Evolutionary conservation across 1,284 basidiomycete species (phyloP).

Genomic region (Bondarzewia mesenterica): DNA sequence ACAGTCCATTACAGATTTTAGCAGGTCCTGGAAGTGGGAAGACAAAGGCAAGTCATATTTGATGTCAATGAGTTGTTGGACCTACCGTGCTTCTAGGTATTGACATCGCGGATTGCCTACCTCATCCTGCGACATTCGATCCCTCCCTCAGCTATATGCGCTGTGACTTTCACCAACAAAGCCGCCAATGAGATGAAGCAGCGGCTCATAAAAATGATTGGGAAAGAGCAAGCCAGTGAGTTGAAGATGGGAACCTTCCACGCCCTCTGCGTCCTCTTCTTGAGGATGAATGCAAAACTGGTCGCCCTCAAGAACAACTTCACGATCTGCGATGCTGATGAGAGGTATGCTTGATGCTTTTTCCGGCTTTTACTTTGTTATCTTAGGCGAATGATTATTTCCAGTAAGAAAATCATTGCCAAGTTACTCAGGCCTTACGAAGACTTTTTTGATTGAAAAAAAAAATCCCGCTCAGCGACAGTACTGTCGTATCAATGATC

Average conservation of each 20-base stretch:
- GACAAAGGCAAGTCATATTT: slow-evolving; percentile 33
- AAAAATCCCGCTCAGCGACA: slow-evolving; percentile 54
- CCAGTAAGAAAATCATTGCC: slow-evolving; percentile 58
- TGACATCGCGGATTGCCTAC: slow-evolving; percentile 76
- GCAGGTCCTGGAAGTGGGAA: slow-evolving; percentile 82
- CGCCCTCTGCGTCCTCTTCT: slow-evolving; percentile 65
- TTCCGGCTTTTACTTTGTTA: slow-evolving; percentile 2
- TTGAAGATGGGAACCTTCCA: slow-evolving; percentile 83
- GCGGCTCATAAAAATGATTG: slow-evolving; percentile 67
- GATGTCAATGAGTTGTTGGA: not conserved
- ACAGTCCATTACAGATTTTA: slow-evolving; percentile 69
- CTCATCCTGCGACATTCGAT: slow-evolving; percentile 55
- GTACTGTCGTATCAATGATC: slow-evolving; percentile 54
- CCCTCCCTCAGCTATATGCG: slow-evolving; percentile 59
- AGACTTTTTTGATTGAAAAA: slow-evolving; percentile 36
- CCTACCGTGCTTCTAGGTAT: slow-evolving; percentile 41
- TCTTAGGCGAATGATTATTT: slow-evolving; percentile 10
- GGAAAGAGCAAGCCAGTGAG: slow-evolving; percentile 47
- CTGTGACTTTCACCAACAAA: slow-evolving; percentile 85
- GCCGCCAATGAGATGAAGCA: slow-evolving; percentile 86
- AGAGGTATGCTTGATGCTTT: slow-evolving; percentile 47
- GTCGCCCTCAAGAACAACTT: slow-evolving; percentile 72
- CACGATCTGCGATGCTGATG: slow-evolving; percentile 77
- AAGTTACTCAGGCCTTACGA: slow-evolving; percentile 52
- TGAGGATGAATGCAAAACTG: slow-evolving; percentile 57